These are phyloP conservation scores for Cavenderia fasciculata DNA, from an alignment of 78 protist species.

Conservation along the genomic window DNA sequence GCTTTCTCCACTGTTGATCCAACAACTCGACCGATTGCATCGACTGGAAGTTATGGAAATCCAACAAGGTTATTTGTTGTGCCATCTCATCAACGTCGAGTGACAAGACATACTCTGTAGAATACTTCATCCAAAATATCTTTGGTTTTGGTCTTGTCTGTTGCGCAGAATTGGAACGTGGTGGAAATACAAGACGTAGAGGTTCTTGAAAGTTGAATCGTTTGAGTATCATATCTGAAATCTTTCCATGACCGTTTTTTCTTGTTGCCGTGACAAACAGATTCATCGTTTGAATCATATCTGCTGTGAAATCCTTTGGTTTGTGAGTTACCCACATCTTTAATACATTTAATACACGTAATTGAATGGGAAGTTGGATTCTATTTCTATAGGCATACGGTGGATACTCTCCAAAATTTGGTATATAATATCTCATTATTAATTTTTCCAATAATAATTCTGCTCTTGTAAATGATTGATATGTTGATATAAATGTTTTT, in stretches of 20 bases:
- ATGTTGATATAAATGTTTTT: conserved; percentile 44
- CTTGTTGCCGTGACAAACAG: neutral
- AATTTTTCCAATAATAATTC: conserved; percentile 21
- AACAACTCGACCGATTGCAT: conserved; percentile 28
- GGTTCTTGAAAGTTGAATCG: neutral
- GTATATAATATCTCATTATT: conserved; percentile 43
- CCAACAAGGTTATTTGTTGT: conserved; percentile 26
- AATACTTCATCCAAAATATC: conserved; percentile 60
- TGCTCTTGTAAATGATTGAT: conserved; percentile 37
- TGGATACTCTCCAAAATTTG: neutral
- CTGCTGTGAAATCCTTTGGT: conserved; percentile 13
- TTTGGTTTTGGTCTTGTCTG: conserved; percentile 6
- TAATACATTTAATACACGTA: conserved; percentile 34
- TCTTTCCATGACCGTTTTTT: conserved; percentile 42
- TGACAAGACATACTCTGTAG: conserved; percentile 28
- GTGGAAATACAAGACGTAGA: neutral
- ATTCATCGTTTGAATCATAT: neutral
- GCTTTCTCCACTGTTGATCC: conserved; percentile 29
- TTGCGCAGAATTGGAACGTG: too few species aligned
- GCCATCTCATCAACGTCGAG: conserved; percentile 14
- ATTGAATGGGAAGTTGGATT: conserved; percentile 42
- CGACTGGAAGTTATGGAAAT: conserved; percentile 37
- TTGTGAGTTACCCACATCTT: conserved; percentile 41
- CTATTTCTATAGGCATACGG: neutral
- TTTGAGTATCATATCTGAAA: conserved; percentile 22